Evolutionary conservation across 345 rosid species (phyloP).

Genomic region (Turnera subulata): DNA sequence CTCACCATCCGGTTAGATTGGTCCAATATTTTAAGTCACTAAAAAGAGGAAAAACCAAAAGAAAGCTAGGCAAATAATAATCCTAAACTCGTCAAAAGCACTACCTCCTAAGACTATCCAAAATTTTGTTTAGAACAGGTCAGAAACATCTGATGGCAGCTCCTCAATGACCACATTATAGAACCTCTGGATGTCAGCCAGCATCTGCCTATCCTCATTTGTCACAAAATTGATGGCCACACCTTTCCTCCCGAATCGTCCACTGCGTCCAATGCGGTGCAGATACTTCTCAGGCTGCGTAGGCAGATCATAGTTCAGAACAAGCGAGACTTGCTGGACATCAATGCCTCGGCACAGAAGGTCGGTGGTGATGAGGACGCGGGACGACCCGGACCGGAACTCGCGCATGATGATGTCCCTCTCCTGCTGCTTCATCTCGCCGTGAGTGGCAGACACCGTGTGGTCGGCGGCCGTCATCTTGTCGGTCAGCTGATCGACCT

Average conservation of each 20-base stretch:
- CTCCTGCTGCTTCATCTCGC: constrained; percentile 98
- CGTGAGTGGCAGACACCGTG: constrained; percentile 95
- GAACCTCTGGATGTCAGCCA: constrained; percentile 79
- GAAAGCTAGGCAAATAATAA: too few relatives aligned
- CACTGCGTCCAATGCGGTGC: constrained; percentile 94
- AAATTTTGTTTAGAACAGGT: too few relatives aligned
- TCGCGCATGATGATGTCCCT: constrained; percentile 88
- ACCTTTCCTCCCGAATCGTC: constrained; percentile 98
- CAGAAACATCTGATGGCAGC: constrained; percentile 92
- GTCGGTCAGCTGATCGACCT: constrained; percentile 99
- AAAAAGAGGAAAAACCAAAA: too few relatives aligned
- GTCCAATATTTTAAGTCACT: too few relatives aligned
- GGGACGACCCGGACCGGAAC: constrained; percentile 73
- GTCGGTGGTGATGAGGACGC: constrained; percentile 96
- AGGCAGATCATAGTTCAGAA: constrained; percentile 93
- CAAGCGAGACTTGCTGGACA: constrained; percentile 97
- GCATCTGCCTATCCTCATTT: constrained; percentile 83
- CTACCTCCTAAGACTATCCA: too few relatives aligned
- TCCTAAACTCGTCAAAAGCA: too few relatives aligned
- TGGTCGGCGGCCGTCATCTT: constrained; percentile 87
- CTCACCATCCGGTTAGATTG: too few relatives aligned
- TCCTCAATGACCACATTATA: constrained; percentile 92
- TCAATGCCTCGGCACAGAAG: constrained; percentile 97
- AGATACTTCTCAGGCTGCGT: constrained; percentile 96
- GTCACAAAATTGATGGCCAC: constrained; percentile 88